Conservation (phyloP, 2,329 filamentous ascomycete species). For the Ampelomyces quisqualis region DNA sequence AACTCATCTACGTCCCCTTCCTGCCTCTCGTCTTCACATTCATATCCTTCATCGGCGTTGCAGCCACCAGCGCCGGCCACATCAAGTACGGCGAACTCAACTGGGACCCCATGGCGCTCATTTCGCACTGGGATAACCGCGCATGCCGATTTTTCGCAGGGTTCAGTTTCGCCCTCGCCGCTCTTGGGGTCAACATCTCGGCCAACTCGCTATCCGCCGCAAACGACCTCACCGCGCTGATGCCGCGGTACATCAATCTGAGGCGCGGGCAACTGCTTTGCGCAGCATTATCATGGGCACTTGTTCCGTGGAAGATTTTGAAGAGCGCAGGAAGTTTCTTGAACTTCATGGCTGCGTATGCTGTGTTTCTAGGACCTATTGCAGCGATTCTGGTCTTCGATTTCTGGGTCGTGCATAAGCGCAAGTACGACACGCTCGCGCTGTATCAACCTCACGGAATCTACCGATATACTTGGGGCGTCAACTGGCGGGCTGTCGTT, state of each 20-base stretch:
- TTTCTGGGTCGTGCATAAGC: slow-evolving; percentile 58
- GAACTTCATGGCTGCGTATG: slow-evolving; percentile 66
- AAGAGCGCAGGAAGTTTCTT: slow-evolving; percentile 46
- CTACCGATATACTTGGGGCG: slow-evolving; percentile 55
- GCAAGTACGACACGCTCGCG: slow-evolving; percentile 54
- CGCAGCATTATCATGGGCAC: slow-evolving; percentile 47
- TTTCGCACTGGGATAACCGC: slow-evolving; percentile 43
- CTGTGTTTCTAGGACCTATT: slow-evolving; percentile 65
- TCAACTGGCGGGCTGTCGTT: slow-evolving; percentile 61
- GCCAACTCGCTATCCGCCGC: slow-evolving; percentile 57
- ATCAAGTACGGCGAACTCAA: slow-evolving; percentile 52
- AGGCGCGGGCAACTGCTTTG: slow-evolving; percentile 52
- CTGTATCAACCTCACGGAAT: slow-evolving; percentile 53
- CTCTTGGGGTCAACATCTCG: slow-evolving; percentile 56
- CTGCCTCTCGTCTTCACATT: slow-evolving; percentile 57
- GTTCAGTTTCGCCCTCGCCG: slow-evolving; percentile 51
- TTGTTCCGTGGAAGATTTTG: slow-evolving; percentile 52
- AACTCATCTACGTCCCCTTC: slow-evolving; percentile 53
- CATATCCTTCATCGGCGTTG: slow-evolving; percentile 58
- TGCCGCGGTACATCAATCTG: slow-evolving; percentile 57
- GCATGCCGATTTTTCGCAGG: slow-evolving; percentile 47
- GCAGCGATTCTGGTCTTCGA: slow-evolving; percentile 62
- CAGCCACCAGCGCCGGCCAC: slow-evolving; percentile 57
- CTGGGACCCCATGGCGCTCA: slow-evolving; percentile 49
- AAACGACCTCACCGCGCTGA: slow-evolving; percentile 56